Base-by-base conservation (phyloP, 306 rosid species). In the Luffa acutangula region DNA sequence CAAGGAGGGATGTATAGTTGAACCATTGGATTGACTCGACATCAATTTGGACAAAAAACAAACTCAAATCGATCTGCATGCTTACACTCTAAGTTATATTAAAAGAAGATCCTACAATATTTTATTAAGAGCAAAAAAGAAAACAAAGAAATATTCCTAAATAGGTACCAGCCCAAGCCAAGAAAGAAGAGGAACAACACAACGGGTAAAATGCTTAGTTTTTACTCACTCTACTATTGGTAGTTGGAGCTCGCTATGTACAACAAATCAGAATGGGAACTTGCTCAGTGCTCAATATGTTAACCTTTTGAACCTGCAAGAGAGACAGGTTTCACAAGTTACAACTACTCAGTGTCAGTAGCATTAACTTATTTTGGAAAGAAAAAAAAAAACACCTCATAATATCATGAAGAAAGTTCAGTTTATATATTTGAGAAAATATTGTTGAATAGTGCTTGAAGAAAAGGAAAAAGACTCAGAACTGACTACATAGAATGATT, bases 281-380 rank as follows among this genome's bases (percentile, higher is more conserved):
- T 46, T 48, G 59, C 58, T 73, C 11, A 6, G 59, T 9, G 14
- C 56, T 73, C 9, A 13, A 73, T 12, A 43, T 73, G 20, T 49
- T 31, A 73, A 49, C 18, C 60, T 49, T 73, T 46, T 73, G 77
- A 73, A 73, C n/a, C n/a, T n/a, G n/a, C n/a, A n/a, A n/a, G n/a
- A n/a, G n/a, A n/a, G n/a, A n/a, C n/a, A n/a, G n/a, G n/a, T n/a
- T n/a, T n/a, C n/a, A n/a, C n/a, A n/a, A n/a, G n/a, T n/a, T n/a
- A n/a, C n/a, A n/a, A n/a, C n/a, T n/a, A n/a, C n/a, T n/a, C n/a
- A n/a, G n/a, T n/a, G n/a, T n/a, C n/a, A n/a, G n/a, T n/a, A n/a
- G n/a, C n/a, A n/a, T n/a, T n/a, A n/a, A n/a, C n/a, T n/a, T n/a
- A n/a, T n/a, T n/a, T n/a, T n/a, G n/a, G n/a, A n/a, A n/a, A n/a